Conservation (phyloP, 2,329 filamentous ascomycete species). For the Monilinia aucupariae region DNA sequence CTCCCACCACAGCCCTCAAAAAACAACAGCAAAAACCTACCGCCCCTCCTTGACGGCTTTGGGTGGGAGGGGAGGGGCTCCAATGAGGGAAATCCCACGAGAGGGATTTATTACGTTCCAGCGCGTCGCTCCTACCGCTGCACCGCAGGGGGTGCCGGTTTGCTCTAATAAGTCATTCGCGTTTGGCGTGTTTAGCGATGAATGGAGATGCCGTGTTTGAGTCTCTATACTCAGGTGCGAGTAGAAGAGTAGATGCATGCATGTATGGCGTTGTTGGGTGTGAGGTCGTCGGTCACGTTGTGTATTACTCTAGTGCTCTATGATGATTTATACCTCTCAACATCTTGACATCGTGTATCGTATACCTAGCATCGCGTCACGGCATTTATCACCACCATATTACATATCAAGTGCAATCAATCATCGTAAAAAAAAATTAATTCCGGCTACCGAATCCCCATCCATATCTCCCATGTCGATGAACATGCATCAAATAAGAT, state of each 20-base stretch:
- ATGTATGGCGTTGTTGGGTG: neutral
- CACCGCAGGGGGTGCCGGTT: neutral
- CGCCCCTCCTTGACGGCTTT: too few relatives aligned
- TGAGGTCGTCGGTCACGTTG: neutral
- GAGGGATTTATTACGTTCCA: neutral
- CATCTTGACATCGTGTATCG: too few relatives aligned
- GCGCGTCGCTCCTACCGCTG: neutral
- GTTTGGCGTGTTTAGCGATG: neutral
- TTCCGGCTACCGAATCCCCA: slow-evolving; percentile 9
- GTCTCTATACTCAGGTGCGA: neutral
- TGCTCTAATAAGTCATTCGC: neutral
- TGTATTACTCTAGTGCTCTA: too few relatives aligned
- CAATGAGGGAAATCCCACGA: too few relatives aligned
- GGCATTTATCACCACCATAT: neutral
- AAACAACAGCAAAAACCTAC: neutral
- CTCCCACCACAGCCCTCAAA: neutral
- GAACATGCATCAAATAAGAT: slow-evolving; percentile 9
- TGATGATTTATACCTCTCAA: too few relatives aligned
- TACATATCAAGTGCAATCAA: neutral
- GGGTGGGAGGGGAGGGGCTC: too few relatives aligned
- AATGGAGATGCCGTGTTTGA: neutral
- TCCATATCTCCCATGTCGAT: neutral
- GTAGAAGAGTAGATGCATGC: neutral
- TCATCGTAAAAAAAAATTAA: neutral
- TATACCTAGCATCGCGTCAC: too few relatives aligned